Evolutionary conservation across 768 basidiomycete species (phyloP).

Genomic region (Tylopilus balloui): DNA sequence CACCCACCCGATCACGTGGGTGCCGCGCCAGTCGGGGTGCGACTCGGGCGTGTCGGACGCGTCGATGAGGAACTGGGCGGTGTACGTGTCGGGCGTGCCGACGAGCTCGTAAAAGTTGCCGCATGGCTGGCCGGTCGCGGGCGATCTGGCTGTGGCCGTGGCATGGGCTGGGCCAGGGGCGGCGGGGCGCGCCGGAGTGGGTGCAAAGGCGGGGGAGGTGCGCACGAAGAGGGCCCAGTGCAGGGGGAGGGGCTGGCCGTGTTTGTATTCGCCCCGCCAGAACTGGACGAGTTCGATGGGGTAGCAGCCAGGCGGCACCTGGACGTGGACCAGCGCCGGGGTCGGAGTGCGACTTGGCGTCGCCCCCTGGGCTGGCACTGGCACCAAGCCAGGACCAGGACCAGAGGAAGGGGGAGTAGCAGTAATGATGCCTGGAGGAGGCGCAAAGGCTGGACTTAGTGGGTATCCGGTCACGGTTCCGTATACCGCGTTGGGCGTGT

Average conservation of each 20-base stretch:
- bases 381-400: neutral
- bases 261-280: constrained; percentile 20
- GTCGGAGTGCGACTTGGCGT: neutral
- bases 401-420: neutral
- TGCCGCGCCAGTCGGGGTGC: constrained; percentile 24
- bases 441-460: neutral
- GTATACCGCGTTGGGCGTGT: neutral
- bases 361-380: neutral
- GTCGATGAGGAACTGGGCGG: constrained; percentile 8
- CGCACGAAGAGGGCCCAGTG: constrained; percentile 33
- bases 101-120: constrained; percentile 29
- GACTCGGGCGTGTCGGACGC: constrained; percentile 8
- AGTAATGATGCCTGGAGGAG: neutral
- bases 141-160: too few relatives aligned
- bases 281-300: constrained; percentile 30
- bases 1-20: constrained; percentile 22
- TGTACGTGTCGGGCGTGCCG: constrained; percentile 25
- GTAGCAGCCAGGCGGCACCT: constrained; percentile 16
- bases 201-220: constrained; percentile 2
- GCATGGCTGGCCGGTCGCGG: too few relatives aligned
- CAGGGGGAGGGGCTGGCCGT: constrained; percentile 10
- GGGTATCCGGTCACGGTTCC: neutral
- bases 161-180: neutral
- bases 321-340: constrained; percentile 10
- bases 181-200: too few relatives aligned